phyloP scores from a whole-genome alignment of 1,284 basidiomycete genomes.

The Sphaerobolus stellatus region DNA sequence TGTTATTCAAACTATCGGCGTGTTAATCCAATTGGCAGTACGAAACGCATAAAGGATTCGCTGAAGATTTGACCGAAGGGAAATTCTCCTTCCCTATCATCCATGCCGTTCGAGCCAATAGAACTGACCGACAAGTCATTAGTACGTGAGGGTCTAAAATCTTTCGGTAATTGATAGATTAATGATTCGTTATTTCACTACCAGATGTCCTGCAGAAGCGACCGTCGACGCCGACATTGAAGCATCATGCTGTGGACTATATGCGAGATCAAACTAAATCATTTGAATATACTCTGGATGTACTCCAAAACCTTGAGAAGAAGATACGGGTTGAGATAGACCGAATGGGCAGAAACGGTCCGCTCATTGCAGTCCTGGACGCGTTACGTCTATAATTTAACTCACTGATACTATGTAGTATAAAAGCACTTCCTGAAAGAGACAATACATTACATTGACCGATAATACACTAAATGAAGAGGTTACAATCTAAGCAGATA shows the following conservation, averaged over 20 bases:
- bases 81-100: constrained; percentile 64
- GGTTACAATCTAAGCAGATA: too few relatives aligned
- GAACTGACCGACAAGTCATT: constrained; percentile 62
- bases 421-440: too few relatives aligned
- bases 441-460: too few relatives aligned
- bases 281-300: constrained; percentile 70
- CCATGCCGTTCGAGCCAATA: constrained; percentile 50
- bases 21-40: constrained; percentile 35
- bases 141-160: too few relatives aligned
- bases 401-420: too few relatives aligned
- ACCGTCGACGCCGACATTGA: constrained; percentile 76
- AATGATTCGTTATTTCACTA: constrained; percentile 3
- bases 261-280: constrained; percentile 67
- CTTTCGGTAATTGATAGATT: neutral
- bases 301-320: constrained; percentile 54
- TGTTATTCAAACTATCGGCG: neutral
- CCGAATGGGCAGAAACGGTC: too few relatives aligned
- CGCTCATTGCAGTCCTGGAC: too few relatives aligned
- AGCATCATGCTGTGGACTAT: constrained; percentile 77
- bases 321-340: constrained; percentile 46
- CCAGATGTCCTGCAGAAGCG: constrained; percentile 86
- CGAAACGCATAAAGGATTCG: constrained; percentile 56
- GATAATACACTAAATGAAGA: too few relatives aligned
- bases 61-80: constrained; percentile 61
- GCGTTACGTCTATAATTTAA: too few relatives aligned